A percentile compares a stretch with the other conserved stretches of the same genome.
Conservation (phyloP, 192 early-diverging fungal species). For the Globomyces pollinis-pini region DNA sequence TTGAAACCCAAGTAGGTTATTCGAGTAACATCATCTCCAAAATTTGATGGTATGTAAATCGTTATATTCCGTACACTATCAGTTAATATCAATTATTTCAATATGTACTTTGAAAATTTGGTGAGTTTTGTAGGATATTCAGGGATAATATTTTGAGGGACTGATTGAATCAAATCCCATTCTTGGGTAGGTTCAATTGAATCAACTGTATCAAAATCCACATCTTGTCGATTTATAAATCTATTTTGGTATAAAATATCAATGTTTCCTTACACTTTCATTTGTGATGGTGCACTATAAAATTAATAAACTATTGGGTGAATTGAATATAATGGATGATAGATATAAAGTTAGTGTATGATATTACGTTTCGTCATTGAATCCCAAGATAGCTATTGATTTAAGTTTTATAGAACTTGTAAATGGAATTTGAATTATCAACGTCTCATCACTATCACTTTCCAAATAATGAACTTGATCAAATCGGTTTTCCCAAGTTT, state of each 20-base stretch:
- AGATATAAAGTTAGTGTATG: background rate
- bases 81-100: no score
- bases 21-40: slow-evolving; percentile 65
- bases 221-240: slow-evolving; percentile 78
- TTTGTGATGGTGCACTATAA: slow-evolving; percentile 53
- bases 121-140: slow-evolving; percentile 48
- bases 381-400: slow-evolving; percentile 72
- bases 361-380: slow-evolving; percentile 27
- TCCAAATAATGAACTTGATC: slow-evolving; percentile 66
- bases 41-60: slow-evolving; percentile 74
- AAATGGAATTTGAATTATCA: slow-evolving; percentile 88
- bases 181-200: slow-evolving; percentile 63
- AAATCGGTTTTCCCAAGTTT: slow-evolving; percentile 73
- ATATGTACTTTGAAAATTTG: slow-evolving; percentile 72
- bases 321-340: no score
- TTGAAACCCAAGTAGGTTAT: slow-evolving; percentile 83
- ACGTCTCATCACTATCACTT: slow-evolving; percentile 83
- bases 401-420: slow-evolving; percentile 85
- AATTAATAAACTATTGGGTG: no score
- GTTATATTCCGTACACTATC: slow-evolving; percentile 71
- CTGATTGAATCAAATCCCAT: slow-evolving; percentile 68
- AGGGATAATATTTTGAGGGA: slow-evolving; percentile 39
- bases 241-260: no score
- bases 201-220: slow-evolving; percentile 85
- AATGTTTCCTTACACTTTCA: slow-evolving; percentile 62